Conservation (phyloP, 139 green algal genomes). For the Pleodorina starrii region DNA sequence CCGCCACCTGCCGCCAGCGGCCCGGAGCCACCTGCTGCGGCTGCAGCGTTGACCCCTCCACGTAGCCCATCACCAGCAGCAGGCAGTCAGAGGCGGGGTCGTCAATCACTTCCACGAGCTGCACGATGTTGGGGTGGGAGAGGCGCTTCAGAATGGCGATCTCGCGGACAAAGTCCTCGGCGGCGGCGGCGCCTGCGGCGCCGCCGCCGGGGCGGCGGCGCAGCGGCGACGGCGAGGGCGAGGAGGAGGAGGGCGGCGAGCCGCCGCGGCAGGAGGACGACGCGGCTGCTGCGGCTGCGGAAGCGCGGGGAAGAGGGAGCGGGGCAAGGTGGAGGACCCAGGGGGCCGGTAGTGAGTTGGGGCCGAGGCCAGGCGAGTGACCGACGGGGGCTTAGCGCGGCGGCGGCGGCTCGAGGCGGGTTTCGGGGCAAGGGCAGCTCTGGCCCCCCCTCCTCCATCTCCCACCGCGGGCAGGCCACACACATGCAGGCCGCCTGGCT, state of each 20-base stretch:
- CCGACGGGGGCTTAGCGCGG: too few species aligned
- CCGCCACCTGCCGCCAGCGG: slow-evolving; percentile 59
- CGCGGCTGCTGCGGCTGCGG: too few species aligned
- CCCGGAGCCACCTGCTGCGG: not conserved
- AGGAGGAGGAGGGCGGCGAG: not conserved
- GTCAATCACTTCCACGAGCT: slow-evolving; percentile 67
- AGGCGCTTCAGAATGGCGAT: slow-evolving; percentile 80
- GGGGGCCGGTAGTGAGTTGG: too few species aligned
- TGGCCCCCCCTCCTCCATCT: too few species aligned
- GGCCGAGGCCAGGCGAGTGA: too few species aligned
- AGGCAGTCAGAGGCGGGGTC: slow-evolving; percentile 69
- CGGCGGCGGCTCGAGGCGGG: too few species aligned
- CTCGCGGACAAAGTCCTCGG: slow-evolving; percentile 64
- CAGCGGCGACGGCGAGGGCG: not conserved
- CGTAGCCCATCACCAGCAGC: slow-evolving; percentile 78
- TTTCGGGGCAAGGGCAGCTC: too few species aligned
- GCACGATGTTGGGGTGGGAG: slow-evolving; percentile 73
- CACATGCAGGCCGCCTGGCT: too few species aligned
- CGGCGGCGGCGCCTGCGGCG: not conserved
- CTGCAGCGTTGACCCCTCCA: slow-evolving; percentile 67
- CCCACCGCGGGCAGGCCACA: too few species aligned
- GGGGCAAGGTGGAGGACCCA: too few species aligned
- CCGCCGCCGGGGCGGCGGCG: not conserved
- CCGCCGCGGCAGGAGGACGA: not conserved
- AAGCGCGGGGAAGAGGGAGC: too few species aligned